These are phyloP conservation scores for Auricularia auricula-judae DNA, from an alignment of 768 basidiomycete genomes.

Conservation along the genomic window DNA sequence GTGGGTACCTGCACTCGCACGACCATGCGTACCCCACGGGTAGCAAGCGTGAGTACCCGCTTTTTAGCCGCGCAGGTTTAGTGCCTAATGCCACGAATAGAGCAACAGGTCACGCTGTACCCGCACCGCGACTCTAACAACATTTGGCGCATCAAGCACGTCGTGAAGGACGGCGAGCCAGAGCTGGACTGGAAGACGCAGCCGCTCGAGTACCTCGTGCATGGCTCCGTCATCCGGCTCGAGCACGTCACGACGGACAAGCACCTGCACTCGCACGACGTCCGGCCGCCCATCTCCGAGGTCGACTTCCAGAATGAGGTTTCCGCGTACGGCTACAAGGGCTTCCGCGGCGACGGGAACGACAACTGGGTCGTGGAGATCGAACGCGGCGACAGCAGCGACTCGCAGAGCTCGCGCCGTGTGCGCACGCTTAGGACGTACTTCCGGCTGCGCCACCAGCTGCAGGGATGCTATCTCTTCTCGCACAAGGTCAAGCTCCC, in stretches of 20 bases:
- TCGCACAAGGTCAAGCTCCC: conserved; percentile 97
- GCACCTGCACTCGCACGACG: conserved; percentile 88
- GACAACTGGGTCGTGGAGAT: conserved; percentile 92
- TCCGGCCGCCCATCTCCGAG: conserved; percentile 89
- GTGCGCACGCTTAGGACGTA: conserved; percentile 70
- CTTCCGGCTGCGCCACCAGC: conserved; percentile 72
- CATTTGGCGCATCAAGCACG: conserved; percentile 77
- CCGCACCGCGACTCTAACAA: conserved; percentile 98
- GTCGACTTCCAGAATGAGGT: conserved; percentile 99
- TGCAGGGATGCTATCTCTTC: conserved; percentile 94
- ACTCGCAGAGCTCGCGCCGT: conserved; percentile 56
- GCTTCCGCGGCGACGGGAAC: conserved; percentile 80
- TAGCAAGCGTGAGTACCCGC: conserved; percentile 59
- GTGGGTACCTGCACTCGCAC: conserved; percentile 98
- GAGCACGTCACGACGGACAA: conserved; percentile 73
- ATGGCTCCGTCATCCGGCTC: conserved; percentile 66
- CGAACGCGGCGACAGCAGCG: conserved; percentile 50
- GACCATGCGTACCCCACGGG: conserved; percentile 81
- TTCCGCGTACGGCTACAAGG: conserved; percentile 81
- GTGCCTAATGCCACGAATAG: conserved; percentile 28
- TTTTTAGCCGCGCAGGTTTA: conserved; percentile 3
- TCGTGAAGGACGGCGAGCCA: conserved; percentile 20
- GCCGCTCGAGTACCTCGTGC: conserved; percentile 52
- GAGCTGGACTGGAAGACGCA: conserved; percentile 38
- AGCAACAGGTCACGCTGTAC: conserved; percentile 98